These are phyloP conservation scores for Citrus trifoliata DNA, from an alignment of 345 rosid species.

Conservation along the genomic window DNA sequence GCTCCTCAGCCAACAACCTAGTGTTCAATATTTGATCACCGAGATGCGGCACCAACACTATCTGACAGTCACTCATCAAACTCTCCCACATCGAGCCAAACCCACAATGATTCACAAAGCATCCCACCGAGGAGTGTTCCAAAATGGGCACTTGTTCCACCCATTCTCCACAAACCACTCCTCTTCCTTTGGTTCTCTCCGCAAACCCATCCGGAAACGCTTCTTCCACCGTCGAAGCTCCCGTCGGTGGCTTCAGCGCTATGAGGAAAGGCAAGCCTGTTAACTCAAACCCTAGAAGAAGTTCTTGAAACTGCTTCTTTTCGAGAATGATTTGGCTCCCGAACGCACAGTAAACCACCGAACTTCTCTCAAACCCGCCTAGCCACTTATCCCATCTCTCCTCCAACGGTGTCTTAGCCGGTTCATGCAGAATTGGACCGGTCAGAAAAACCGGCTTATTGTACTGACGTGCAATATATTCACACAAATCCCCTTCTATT, in stretches of 20 bases:
- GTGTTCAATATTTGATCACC: slow-evolving; percentile 69
- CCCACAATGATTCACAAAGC: slow-evolving; percentile 74
- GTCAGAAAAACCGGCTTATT: slow-evolving; percentile 45
- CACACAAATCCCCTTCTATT: slow-evolving; percentile 55
- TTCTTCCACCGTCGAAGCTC: slow-evolving; percentile 50
- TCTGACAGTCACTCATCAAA: slow-evolving; percentile 53
- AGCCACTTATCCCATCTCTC: slow-evolving; percentile 61
- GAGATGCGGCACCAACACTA: slow-evolving; percentile 52
- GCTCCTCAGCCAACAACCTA: slow-evolving; percentile 46
- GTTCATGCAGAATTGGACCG: slow-evolving; percentile 54
- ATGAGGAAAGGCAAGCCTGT: slow-evolving; percentile 55
- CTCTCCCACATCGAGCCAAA: slow-evolving; percentile 79
- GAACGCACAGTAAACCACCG: slow-evolving; percentile 63
- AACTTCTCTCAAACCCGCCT: slow-evolving; percentile 35
- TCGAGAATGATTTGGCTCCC: slow-evolving; percentile 59
- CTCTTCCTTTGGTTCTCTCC: slow-evolving; percentile 55
- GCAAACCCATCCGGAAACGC: slow-evolving; percentile 69
- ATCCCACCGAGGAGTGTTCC: slow-evolving; percentile 55
- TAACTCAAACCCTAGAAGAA: slow-evolving; percentile 56
- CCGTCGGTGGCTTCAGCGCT: slow-evolving; percentile 54
- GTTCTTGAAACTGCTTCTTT: slow-evolving; percentile 63
- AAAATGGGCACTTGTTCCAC: slow-evolving; percentile 47
- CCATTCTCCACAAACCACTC: slow-evolving; percentile 55
- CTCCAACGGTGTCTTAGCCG: slow-evolving; percentile 25
- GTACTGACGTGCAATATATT: slow-evolving; percentile 51